Percentiles rank a stretch among this genome's conserved stretches.
phyloP scores from a whole-genome alignment of 495 filamentous ascomycete species.

The Lepidopterella palustris region DNA sequence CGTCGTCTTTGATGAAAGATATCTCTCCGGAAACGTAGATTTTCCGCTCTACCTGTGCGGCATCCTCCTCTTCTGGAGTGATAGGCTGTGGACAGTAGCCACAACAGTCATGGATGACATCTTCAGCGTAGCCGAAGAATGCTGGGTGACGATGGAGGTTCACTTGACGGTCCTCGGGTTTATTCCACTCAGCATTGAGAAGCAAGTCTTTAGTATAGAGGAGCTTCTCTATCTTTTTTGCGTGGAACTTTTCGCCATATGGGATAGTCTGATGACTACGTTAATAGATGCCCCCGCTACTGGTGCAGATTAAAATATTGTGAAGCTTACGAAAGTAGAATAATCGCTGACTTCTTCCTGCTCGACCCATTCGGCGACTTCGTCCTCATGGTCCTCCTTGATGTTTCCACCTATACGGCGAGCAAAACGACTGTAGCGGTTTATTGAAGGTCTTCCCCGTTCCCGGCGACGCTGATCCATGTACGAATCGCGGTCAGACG shows the following conservation, averaged over 20 bases:
- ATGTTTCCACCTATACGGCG: constrained; percentile 50
- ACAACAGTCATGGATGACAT: constrained; percentile 74
- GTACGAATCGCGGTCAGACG: constrained; percentile 59
- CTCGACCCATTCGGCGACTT: constrained; percentile 74
- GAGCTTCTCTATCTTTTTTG: constrained; percentile 68
- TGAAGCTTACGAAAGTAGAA: constrained; percentile 52
- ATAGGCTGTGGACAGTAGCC: constrained; percentile 63
- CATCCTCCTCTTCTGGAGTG: constrained; percentile 61
- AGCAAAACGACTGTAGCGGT: constrained; percentile 19
- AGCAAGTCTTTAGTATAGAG: constrained; percentile 72
- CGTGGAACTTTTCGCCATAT: constrained; percentile 63
- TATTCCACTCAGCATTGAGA: constrained; percentile 85
- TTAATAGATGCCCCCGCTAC: too few relatives aligned
- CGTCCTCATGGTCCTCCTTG: constrained; percentile 65
- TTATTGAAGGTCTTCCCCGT: constrained; percentile 54
- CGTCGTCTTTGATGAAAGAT: constrained; percentile 68
- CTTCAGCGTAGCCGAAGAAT: constrained; percentile 58
- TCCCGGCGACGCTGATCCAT: constrained; percentile 58
- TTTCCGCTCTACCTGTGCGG: constrained; percentile 63
- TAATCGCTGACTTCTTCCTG: constrained; percentile 69
- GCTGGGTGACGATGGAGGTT: constrained; percentile 75
- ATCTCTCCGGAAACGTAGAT: constrained; percentile 64
- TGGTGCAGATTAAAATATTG: too few relatives aligned
- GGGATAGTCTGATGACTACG: constrained; percentile 54
- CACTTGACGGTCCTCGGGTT: constrained; percentile 59